Conservation (phyloP, 495 filamentous ascomycete species). For the Daldinia loculata region DNA sequence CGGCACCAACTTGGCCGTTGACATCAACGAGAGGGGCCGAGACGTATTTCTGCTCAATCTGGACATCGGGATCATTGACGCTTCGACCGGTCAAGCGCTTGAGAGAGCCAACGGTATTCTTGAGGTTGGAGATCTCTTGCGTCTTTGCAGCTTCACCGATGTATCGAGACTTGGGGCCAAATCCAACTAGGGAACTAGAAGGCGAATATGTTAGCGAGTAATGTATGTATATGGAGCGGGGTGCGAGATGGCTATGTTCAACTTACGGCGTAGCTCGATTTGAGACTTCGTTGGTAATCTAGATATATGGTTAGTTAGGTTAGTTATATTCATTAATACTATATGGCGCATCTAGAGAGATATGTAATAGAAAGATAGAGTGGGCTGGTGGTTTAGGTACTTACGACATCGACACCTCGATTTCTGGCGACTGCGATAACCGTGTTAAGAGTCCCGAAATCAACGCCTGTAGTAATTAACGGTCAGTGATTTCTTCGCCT, state of each 20-base stretch:
- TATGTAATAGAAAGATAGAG: background rate
- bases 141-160: constrained; percentile 96
- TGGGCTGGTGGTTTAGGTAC: constrained; percentile 58
- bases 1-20: constrained; percentile 91
- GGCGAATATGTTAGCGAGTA: constrained; percentile 20
- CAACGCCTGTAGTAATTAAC: constrained; percentile 67
- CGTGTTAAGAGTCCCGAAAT: constrained; percentile 97
- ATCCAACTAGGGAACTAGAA: constrained; percentile 87
- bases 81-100: constrained; percentile 90
- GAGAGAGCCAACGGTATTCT: constrained; percentile 94
- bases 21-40: constrained; percentile 88
- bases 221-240: background rate
- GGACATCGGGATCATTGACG: constrained; percentile 87
- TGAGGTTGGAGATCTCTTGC: constrained; percentile 98
- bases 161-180: constrained; percentile 90
- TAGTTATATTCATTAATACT: constrained; percentile 12
- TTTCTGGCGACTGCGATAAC: constrained; percentile 97
- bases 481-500: constrained; percentile 17
- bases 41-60: constrained; percentile 90
- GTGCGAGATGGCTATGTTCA: constrained; percentile 33
- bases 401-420: constrained; percentile 98
- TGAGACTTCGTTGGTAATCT: constrained; percentile 99
- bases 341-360: constrained; percentile 6
- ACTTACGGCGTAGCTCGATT: constrained; percentile 98
- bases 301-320: constrained; percentile 39